Base-by-base conservation (phyloP, 441 rosid species). In the Syzygium malaccense region DNA sequence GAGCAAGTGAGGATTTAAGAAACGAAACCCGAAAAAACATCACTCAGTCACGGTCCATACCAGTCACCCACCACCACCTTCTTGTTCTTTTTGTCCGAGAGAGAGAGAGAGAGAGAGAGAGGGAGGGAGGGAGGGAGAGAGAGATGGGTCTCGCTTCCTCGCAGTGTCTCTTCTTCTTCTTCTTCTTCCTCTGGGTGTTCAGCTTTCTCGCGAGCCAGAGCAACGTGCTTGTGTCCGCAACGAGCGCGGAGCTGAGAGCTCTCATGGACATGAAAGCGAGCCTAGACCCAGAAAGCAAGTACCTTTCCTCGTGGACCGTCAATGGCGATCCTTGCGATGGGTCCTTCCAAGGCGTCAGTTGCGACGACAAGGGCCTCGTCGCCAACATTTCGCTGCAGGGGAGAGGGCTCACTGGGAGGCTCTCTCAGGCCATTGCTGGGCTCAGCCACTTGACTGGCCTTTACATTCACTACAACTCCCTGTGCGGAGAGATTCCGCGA, bases 361-460 rank as follows among this genome's bases (percentile, higher is more conserved):
- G 99, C 89, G 94, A 95, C 49, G 96, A 93, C 90, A 89, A 94
- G 62, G 94, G 96, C 41, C 93, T 91, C 88, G 97, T 96, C 54
- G 95, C 99, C 25, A 98, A 96, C 91, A 95, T 98, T 79, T 96
- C 99, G 41, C 84, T 98, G 92, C 99, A 97, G 91, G 99, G 99
- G 78, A 98, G 95, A 87, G 94, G 95, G 3, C 90, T 98, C 33
- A n/a, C 92, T 28, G 99, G 99, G 80, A 92, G 93, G 89, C 33
- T 97, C 58, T 93, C 99, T 20, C 95, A 97, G 14, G 92, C 95
- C 86, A 90, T 96, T 90, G 91, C 92, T 5, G 94, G 89, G 92
- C 94, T 98, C 14, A 94, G 91, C 90, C 91, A 93, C 92, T 93
- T 98, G 95, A 94, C 97, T 15, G 99, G 98, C 80, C 88, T 98